Evolutionary conservation across 148 eudicot species (phyloP).

Genomic region (Rhododendron henanense): DNA sequence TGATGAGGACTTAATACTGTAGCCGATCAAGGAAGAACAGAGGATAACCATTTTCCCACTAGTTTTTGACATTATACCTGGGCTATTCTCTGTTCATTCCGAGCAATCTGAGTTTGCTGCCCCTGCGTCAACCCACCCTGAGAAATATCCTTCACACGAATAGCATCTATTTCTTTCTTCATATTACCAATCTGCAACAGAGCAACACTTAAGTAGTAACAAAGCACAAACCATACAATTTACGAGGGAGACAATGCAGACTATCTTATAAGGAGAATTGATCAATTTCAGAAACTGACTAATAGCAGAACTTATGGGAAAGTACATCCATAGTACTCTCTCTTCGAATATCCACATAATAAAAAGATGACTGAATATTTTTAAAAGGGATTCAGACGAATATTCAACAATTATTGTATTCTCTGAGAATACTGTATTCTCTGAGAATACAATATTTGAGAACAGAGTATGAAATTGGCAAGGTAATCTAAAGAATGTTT

Average conservation of each 20-base stretch:
- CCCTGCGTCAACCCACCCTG: conserved; percentile 99
- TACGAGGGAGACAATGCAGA: not conserved
- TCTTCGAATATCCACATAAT: not conserved
- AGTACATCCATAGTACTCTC: not conserved
- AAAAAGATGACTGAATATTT: not conserved
- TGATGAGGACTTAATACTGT: not conserved
- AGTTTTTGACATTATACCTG: conserved; percentile 43
- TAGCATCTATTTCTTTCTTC: conserved; percentile 98
- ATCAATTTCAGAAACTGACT: not conserved
- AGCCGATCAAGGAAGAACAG: not conserved
- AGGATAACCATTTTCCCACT: not conserved
- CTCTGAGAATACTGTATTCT: not conserved
- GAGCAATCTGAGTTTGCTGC: conserved; percentile 98
- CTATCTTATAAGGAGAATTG: not conserved
- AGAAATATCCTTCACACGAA: conserved; percentile 92
- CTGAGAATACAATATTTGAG: not conserved
- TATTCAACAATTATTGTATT: not conserved
- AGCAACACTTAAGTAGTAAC: not conserved
- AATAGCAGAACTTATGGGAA: not conserved
- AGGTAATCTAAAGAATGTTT: not conserved
- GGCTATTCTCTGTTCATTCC: conserved; percentile 91
- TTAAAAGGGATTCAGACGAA: not conserved
- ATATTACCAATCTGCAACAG: conserved; percentile 75
- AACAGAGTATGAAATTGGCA: not conserved
- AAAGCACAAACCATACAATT: not conserved